These are phyloP conservation scores for Leccinum boreale DNA, from an alignment of 768 basidiomycete species.

Conservation along the genomic window DNA sequence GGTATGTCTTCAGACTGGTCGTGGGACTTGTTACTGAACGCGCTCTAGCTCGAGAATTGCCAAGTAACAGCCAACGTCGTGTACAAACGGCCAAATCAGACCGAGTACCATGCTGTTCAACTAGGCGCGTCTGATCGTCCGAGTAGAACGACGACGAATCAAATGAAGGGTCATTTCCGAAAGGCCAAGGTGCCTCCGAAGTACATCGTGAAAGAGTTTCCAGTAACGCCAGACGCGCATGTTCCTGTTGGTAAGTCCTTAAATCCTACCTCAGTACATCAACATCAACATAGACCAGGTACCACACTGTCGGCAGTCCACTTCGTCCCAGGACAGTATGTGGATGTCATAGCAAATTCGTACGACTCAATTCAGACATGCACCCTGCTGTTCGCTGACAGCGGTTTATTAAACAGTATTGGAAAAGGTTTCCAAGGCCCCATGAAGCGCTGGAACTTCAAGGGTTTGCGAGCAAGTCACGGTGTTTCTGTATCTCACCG, in stretches of 20 bases:
- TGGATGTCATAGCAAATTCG: constrained; percentile 91
- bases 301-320: constrained; percentile 88
- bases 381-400: constrained; percentile 5
- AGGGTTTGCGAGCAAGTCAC: constrained; percentile 88
- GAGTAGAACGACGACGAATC: constrained; percentile 65
- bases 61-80: constrained; percentile 82
- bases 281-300: constrained; percentile 42
- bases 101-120: constrained; percentile 89
- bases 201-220: constrained; percentile 82
- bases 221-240: constrained; percentile 85
- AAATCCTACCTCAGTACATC: not conserved
- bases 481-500: constrained; percentile 96
- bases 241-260: constrained; percentile 73
- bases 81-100: constrained; percentile 59
- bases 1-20: constrained; percentile 43
- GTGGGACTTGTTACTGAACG: constrained; percentile 10
- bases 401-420: constrained; percentile 50
- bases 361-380: constrained; percentile 37
- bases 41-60: constrained; percentile 72
- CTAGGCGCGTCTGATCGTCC: constrained; percentile 80
- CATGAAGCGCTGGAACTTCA: constrained; percentile 96
- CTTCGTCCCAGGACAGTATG: constrained; percentile 95
- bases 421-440: constrained; percentile 97
- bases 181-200: constrained; percentile 83
- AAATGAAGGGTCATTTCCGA: constrained; percentile 87